A percentile compares a stretch with the other conserved stretches of the same genome.
phyloP scores from a whole-genome alignment of 2,329 filamentous ascomycete genomes.

The Venturia effusa region DNA sequence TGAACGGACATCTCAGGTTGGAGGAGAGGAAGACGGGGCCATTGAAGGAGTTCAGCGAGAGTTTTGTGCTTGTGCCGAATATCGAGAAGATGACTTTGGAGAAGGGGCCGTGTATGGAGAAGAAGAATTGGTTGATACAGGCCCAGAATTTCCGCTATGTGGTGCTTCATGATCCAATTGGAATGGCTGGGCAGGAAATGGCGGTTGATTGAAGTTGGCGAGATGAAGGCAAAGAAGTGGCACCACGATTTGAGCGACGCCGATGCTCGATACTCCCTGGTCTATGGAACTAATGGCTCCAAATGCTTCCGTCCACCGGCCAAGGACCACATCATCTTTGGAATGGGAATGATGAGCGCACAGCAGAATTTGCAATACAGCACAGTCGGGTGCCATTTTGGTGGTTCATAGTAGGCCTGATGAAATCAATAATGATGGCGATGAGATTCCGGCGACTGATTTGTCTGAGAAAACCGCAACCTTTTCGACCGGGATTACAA shows the following conservation, averaged over 20 bases:
- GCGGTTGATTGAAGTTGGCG: neutral
- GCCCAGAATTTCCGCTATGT: constrained; percentile 33
- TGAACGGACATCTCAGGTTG: constrained; percentile 62
- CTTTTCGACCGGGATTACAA: no score
- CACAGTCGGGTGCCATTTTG: no score
- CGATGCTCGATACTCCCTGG: neutral
- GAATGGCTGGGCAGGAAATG: constrained; percentile 9
- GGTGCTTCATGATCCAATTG: constrained; percentile 15
- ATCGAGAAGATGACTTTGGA: constrained; percentile 20
- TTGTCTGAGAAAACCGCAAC: no score
- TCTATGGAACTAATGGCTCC: neutral
- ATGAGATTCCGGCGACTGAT: no score
- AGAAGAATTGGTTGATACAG: constrained; percentile 29
- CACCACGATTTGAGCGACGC: neutral
- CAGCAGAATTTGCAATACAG: no score
- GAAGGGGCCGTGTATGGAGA: constrained; percentile 21
- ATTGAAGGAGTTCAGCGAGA: constrained; percentile 66
- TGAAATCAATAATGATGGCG: no score
- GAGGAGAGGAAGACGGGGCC: constrained; percentile 48
- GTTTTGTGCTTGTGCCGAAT: constrained; percentile 64
- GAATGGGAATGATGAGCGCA: neutral
- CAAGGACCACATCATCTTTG: neutral
- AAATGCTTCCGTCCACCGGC: neutral
- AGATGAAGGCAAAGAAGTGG: neutral
- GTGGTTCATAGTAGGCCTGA: no score